Conservation (phyloP, 192 early-diverging fungal species). For the Phlyctochytrium bullatum region DNA sequence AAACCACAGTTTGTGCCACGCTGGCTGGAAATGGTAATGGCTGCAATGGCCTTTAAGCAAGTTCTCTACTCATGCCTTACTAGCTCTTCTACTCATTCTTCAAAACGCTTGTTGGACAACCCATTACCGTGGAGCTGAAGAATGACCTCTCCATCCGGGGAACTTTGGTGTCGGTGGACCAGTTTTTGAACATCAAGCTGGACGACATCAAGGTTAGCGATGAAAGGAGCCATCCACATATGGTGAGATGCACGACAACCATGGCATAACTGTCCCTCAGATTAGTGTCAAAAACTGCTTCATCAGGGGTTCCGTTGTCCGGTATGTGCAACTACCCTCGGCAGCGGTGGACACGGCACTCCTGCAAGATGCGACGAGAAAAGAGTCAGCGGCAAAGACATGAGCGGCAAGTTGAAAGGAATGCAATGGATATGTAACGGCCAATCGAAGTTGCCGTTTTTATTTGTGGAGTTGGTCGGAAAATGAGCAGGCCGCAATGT, state of each 20-base stretch:
- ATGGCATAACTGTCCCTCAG: constrained; percentile 35
- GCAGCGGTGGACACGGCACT: constrained; percentile 89
- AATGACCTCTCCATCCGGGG: constrained; percentile 95
- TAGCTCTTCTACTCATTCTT: constrained; percentile 99
- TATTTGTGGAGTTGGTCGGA: no score
- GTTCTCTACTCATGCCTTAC: no score
- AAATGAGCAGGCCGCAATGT: no score
- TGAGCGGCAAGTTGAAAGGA: no score
- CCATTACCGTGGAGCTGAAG: constrained; percentile 97
- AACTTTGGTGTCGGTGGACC: constrained; percentile 94
- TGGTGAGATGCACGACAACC: constrained; percentile 56
- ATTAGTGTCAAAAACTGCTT: constrained; percentile 98
- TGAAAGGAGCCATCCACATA: constrained; percentile 87
- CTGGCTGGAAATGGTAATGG: no score
- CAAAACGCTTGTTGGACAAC: constrained; percentile 95
- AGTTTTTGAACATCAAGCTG: constrained; percentile 98
- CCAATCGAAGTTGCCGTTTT: no score
- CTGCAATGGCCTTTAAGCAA: no score
- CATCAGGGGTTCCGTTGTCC: constrained; percentile 97
- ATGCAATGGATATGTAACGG: no score
- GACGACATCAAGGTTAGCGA: constrained; percentile 86
- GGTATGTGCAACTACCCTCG: constrained; percentile 90
- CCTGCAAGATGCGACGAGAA: constrained; percentile 93
- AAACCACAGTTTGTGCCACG: no score
- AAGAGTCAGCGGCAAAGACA: constrained; percentile 69